Base-by-base conservation (phyloP, 2,329 filamentous ascomycete genomes). In the Penicillium freii region DNA sequence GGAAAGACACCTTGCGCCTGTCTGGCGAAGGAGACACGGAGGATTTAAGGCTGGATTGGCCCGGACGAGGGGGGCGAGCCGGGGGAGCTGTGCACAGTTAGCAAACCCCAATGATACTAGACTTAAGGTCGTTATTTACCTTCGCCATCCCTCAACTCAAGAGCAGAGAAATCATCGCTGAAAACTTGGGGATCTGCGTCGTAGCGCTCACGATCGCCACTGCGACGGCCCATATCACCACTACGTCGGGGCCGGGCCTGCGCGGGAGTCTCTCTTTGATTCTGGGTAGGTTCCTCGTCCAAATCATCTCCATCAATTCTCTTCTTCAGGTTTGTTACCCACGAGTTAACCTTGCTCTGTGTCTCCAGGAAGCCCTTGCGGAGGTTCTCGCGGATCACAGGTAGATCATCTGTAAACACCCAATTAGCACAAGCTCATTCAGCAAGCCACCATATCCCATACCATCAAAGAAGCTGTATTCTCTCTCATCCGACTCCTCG, bases 361-460 rank as follows among this genome's bases (percentile, higher is more conserved):
- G 94, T 97, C 71, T 99, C 92, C 54, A 92, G 70, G 77, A 99
- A 99, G 4, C 94, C 94, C 77, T 97, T 95, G 71, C 88, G 89
- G 66, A 99, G 84, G 69, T 95, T 97, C 72, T 96, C 91, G 64
- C 87, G 88, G 71, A 99, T 97, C 49, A 93, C 87, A 1, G 94
- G 93, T 15, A 99, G 84, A 66, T 99, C 94, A 68, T 99, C 94
- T 86, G 63, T 40, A 44, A 43, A 45, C 43, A 40, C 21, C 25
- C 51, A 56, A 61, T 64, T 36, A 68, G 59, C 55, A 54, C 19
- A 9, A 47, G 25, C 52, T 23, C 31, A 56, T 27, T 38, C 43
- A 29, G 23, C 33, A 11, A 34, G 31, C n/a, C 33, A 34, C 27
- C 27, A 50, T 25, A 48, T 13, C 11, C 33, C 64, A 54, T 76